A percentile compares a stretch with the other conserved stretches of the same genome.
Conservation (phyloP, 352 stramenopile species). For the Elongisporangium anandrum region DNA sequence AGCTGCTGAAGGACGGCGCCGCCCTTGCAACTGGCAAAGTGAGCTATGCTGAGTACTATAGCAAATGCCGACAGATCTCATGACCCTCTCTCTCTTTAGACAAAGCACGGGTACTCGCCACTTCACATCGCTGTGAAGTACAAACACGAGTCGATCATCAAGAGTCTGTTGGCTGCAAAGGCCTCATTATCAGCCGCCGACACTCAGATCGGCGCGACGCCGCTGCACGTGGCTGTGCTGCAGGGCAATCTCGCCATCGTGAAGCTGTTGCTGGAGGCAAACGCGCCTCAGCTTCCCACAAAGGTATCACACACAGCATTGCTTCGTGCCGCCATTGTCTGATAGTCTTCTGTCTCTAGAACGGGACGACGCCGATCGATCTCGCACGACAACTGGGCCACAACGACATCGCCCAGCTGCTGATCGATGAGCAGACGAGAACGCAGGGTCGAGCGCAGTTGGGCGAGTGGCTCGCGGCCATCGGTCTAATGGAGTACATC, state of each 20-base stretch:
- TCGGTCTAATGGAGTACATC: conserved; percentile 67
- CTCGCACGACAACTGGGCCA: conserved; percentile 38
- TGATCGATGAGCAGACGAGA: conserved; percentile 33
- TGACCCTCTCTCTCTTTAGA: conserved; percentile 20
- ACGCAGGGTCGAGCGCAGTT: conserved; percentile 26
- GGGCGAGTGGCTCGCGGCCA: conserved; percentile 60
- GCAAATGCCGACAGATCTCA: not conserved
- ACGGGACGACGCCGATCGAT: conserved; percentile 54
- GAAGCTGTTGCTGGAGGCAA: conserved; percentile 33
- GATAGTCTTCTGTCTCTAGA: conserved; percentile 12
- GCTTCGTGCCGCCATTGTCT: conserved; percentile 1
- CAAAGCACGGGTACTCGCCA: conserved; percentile 53
- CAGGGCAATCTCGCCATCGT: conserved; percentile 43
- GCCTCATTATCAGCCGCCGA: conserved; percentile 19
- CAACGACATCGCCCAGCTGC: conserved; percentile 21
- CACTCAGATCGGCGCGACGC: conserved; percentile 38
- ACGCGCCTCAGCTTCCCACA: conserved; percentile 28
- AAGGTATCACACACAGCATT: conserved; percentile 22
- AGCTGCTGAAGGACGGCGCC: conserved; percentile 22
- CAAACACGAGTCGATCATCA: conserved; percentile 45
- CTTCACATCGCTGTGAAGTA: conserved; percentile 69
- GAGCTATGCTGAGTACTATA: not conserved
- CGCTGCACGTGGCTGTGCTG: conserved; percentile 64
- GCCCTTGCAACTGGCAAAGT: conserved; percentile 7
- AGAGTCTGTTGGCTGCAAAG: conserved; percentile 30